phyloP scores from a whole-genome alignment of 169 alveolate species.

The Neospora caninum region DNA sequence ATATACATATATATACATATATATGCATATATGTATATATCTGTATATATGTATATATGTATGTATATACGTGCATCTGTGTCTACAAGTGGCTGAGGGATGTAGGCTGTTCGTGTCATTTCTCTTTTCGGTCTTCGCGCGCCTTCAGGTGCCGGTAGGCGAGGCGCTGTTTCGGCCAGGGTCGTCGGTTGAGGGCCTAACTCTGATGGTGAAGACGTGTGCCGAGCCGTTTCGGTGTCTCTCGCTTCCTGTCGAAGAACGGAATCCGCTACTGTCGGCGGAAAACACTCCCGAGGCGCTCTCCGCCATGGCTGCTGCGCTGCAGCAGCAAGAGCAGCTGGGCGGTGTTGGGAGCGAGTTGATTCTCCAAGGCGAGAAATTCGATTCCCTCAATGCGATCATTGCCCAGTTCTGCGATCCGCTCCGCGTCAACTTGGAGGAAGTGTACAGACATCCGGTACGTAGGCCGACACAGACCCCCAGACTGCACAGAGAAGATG shows the following conservation, averaged over 20 bases:
- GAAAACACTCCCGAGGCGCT: slow-evolving; percentile 65
- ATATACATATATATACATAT: not conserved
- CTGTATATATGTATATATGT: not conserved
- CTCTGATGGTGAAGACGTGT: slow-evolving; percentile 80
- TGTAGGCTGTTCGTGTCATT: no score
- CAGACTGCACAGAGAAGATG: not conserved
- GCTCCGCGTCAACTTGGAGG: slow-evolving; percentile 80
- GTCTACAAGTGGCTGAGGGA: not conserved
- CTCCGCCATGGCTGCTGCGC: slow-evolving; percentile 69
- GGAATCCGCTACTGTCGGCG: not conserved
- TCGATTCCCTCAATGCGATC: slow-evolving; percentile 78
- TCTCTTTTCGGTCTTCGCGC: no score
- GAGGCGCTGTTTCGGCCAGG: slow-evolving; percentile 83
- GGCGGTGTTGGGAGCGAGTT: slow-evolving; percentile 78
- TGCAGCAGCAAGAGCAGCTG: slow-evolving; percentile 76
- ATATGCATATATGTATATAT: not conserved
- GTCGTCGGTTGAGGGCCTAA: slow-evolving; percentile 76
- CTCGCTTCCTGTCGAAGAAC: slow-evolving; percentile 22
- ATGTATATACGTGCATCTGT: not conserved
- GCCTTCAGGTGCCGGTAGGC: slow-evolving; percentile 73
- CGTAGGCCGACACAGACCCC: slow-evolving; percentile 4
- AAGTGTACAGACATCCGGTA: slow-evolving; percentile 80
- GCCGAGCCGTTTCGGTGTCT: slow-evolving; percentile 71
- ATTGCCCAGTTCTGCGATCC: slow-evolving; percentile 81
- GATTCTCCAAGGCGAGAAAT: slow-evolving; percentile 73